phyloP scores from a whole-genome alignment of 2,329 filamentous ascomycete species.

The Fusarium sp. region DNA sequence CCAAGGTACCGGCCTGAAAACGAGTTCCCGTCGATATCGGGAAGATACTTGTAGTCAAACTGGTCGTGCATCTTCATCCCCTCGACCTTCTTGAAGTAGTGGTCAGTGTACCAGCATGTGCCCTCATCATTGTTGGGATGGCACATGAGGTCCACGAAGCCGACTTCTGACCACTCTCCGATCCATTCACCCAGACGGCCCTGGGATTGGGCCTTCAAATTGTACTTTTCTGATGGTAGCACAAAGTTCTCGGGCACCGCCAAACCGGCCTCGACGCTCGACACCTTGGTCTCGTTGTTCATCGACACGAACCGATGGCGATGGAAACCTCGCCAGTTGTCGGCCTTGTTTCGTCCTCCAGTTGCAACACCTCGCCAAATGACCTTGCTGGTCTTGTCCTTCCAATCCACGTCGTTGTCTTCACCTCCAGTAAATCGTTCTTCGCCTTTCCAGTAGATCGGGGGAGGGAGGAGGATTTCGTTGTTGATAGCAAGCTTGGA shows the following conservation, averaged over 20 bases:
- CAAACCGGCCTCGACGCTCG: conserved; percentile 57
- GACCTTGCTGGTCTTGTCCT: conserved; percentile 63
- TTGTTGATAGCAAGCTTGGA: conserved; percentile 78
- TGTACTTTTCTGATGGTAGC: conserved; percentile 61
- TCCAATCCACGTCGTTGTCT: conserved; percentile 67
- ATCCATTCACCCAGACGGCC: conserved; percentile 64
- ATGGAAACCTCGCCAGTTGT: conserved; percentile 79
- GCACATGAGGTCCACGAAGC: conserved; percentile 68
- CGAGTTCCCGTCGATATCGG: conserved; percentile 81
- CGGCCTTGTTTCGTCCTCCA: conserved; percentile 67
- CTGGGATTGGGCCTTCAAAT: conserved; percentile 58
- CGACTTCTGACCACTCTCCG: conserved; percentile 60
- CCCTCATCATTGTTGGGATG: conserved; percentile 50
- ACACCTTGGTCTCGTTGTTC: conserved; percentile 74
- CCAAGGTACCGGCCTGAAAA: conserved; percentile 77
- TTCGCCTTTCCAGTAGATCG: conserved; percentile 76
- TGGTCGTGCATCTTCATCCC: conserved; percentile 62
- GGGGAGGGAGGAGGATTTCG: conserved; percentile 76
- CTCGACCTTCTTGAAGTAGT: conserved; percentile 55
- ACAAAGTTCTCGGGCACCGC: conserved; percentile 64
- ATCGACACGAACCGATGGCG: conserved; percentile 81
- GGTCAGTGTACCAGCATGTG: conserved; percentile 61
- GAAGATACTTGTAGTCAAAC: conserved; percentile 75
- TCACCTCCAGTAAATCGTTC: conserved; percentile 70
- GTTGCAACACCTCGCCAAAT: conserved; percentile 78